phyloP scores from a whole-genome alignment of 345 rosid genomes.

The Alliaria petiolata region DNA sequence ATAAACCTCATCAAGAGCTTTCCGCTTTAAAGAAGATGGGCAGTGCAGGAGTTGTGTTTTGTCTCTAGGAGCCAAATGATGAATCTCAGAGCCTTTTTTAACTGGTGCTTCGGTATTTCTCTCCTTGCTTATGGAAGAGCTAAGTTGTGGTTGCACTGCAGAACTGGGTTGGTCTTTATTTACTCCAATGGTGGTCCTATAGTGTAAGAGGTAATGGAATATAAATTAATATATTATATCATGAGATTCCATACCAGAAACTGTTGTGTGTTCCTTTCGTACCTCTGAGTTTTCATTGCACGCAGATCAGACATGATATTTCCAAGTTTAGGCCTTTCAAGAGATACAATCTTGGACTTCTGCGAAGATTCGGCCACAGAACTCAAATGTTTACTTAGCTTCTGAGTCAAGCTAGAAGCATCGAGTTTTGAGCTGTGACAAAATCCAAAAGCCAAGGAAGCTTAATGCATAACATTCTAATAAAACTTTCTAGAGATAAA shows the following conservation, averaged over 20 bases:
- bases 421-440: slow-evolving; percentile 40
- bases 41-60: slow-evolving; percentile 32
- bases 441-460: slow-evolving; percentile 10
- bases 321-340: slow-evolving; percentile 44
- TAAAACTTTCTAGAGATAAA: not conserved
- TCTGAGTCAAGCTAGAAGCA: slow-evolving; percentile 40
- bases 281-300: slow-evolving; percentile 49
- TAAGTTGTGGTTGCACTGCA: slow-evolving; percentile 26
- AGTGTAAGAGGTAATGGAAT: slow-evolving; percentile 15
- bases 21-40: slow-evolving; percentile 62
- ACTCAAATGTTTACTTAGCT: slow-evolving; percentile 34
- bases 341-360: slow-evolving; percentile 35
- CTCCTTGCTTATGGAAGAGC: slow-evolving; percentile 31
- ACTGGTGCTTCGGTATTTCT: slow-evolving; percentile 31
- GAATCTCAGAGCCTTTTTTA: slow-evolving; percentile 19
- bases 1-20: slow-evolving; percentile 51
- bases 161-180: slow-evolving; percentile 38
- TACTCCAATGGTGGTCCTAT: slow-evolving; percentile 42
- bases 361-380: slow-evolving; percentile 34
- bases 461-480: not conserved
- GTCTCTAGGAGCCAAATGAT: slow-evolving; percentile 30
- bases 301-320: slow-evolving; percentile 43
- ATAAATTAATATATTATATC: not conserved
- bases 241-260: not conserved
- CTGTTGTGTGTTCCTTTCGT: slow-evolving; percentile 5